A percentile compares a stretch with the other conserved stretches of the same genome.
Conservation (phyloP, 2,329 filamentous ascomycete species). For the Chrysoporthe deuterocubensis region DNA sequence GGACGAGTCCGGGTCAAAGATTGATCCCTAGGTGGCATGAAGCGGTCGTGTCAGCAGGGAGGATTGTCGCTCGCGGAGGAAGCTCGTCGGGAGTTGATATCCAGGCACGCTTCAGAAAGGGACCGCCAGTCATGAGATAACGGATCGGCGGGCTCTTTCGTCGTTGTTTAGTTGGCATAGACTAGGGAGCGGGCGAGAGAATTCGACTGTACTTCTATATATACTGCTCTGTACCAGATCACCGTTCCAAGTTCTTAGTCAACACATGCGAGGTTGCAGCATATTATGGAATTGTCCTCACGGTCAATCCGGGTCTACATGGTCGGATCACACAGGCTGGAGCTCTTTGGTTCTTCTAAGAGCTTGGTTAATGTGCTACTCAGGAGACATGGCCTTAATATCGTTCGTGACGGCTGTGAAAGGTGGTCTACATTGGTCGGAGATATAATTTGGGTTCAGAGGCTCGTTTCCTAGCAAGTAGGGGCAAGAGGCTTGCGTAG, state of each 20-base stretch:
- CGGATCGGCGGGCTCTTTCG: not conserved
- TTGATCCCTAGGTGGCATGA: not conserved
- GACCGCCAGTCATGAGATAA: not conserved
- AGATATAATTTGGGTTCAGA: too few species aligned
- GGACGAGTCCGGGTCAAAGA: not conserved
- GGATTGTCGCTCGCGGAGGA: not conserved
- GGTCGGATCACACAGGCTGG: too few species aligned
- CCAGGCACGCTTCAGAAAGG: not conserved
- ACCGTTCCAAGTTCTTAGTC: not conserved
- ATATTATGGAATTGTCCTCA: not conserved
- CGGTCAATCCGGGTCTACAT: too few species aligned
- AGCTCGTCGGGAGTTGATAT: not conserved
- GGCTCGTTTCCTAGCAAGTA: too few species aligned
- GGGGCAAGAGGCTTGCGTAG: too few species aligned
- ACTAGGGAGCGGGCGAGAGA: slow-evolving; percentile 11
- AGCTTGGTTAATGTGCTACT: too few species aligned
- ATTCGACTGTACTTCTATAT: slow-evolving; percentile 17
- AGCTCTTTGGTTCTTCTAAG: too few species aligned
- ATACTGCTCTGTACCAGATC: not conserved
- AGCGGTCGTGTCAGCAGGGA: not conserved
- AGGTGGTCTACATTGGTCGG: too few species aligned
- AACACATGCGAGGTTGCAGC: not conserved
- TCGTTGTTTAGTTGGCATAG: slow-evolving; percentile 18
- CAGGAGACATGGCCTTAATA: too few species aligned
- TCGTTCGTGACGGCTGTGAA: too few species aligned